phyloP scores from a whole-genome alignment of 2,329 filamentous ascomycete genomes.

The Laburnicola sp. region DNA sequence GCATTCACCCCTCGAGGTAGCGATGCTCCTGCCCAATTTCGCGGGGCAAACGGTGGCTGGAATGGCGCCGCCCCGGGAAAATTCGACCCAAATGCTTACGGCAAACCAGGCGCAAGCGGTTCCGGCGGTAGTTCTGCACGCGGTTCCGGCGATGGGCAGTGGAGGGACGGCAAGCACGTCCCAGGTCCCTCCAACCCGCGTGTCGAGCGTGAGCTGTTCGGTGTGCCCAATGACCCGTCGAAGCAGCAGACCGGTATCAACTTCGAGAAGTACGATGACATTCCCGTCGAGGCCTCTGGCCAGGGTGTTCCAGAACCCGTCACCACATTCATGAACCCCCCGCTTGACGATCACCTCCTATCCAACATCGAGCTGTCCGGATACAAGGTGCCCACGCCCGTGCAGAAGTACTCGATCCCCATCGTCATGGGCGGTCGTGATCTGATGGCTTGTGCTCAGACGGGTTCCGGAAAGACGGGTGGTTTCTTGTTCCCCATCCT shows the following conservation, averaged over 20 bases:
- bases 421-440: constrained; percentile 98
- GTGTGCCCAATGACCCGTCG: constrained; percentile 82
- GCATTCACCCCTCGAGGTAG: constrained; percentile 58
- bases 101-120: constrained; percentile 54
- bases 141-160: constrained; percentile 92
- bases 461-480: constrained; percentile 99
- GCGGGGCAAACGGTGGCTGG: constrained; percentile 42
- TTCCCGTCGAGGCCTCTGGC: constrained; percentile 95
- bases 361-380: constrained; percentile 90
- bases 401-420: constrained; percentile 99
- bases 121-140: constrained; percentile 63
- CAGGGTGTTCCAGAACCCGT: constrained; percentile 91
- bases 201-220: constrained; percentile 93
- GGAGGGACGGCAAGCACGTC: constrained; percentile 96
- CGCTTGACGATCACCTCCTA: constrained; percentile 90
- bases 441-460: constrained; percentile 99
- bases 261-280: constrained; percentile 99
- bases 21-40: constrained; percentile 33
- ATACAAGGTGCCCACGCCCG: constrained; percentile 94
- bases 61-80: constrained; percentile 45
- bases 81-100: constrained; percentile 68
- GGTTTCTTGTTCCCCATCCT: constrained; percentile 99
- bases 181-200: constrained; percentile 86
- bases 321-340: constrained; percentile 87
- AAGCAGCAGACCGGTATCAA: constrained; percentile 99